Evolutionary conservation across 1,284 basidiomycete species (phyloP), one percentile per base, ranked within the genome.

Genomic region (Puccinia polysora): DNA sequence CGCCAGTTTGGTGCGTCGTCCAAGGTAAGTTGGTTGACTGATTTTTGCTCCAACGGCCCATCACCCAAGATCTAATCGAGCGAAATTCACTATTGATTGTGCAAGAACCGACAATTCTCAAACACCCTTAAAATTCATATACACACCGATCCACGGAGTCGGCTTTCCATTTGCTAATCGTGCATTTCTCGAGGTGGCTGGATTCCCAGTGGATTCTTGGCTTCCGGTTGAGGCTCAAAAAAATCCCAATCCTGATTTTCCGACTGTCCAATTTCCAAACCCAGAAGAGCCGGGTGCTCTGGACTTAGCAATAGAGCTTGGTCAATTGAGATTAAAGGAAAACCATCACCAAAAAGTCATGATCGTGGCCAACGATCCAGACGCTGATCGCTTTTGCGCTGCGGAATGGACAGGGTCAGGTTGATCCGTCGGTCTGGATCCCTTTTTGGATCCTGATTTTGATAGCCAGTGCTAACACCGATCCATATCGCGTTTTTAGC

Each of bases 71-170:
- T 14, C 15, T 69, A n/a, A 38, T 58, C 32, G 3, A 23, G 18
- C 6, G 23, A n/a, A n/a, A n/a, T n/a, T n/a, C n/a, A 6, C 38
- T 55, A 25, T n/a, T 28, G 15, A 49, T 28, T 23, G 12, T 0
- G 53, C 34, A 10, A 47, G 28, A 12, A 65, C 59, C 4, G 38
- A 62, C 14, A 77, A 75, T 40, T 50, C 68, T 1, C 6, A 63
- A 6, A 30, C 74, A 20, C 28, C 76, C 0, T 65, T 85, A 73
- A 83, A 81, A 72, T 87, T 91, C 75, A 87, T 90, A 30, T 90
- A 90, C 77, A 92, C 90, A 0, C 88, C 90, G 0, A 87, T 92
- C 88, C 90, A 92, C 76, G 90, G 90, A 0, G 90, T 92, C 55
- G 86, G 89, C 74, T 84, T 90, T 78, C 79, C 81, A 2, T 87